These are phyloP conservation scores for Beauveria rudraprayagi DNA, from an alignment of 2,329 filamentous ascomycete genomes.

Conservation along the genomic window DNA sequence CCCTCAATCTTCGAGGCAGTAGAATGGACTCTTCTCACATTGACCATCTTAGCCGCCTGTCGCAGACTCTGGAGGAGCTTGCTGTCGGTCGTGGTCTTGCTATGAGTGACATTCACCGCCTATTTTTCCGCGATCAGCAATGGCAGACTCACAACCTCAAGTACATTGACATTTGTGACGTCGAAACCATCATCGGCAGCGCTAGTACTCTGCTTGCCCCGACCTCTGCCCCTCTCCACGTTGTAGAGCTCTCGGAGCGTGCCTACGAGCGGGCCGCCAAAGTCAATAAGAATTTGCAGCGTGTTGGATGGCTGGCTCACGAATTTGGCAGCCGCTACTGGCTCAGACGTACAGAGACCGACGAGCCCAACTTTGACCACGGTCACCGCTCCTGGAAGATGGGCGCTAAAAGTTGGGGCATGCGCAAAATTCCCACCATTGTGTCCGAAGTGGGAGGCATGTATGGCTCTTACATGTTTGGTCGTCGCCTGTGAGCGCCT, in stretches of 20 bases:
- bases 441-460: slow-evolving; percentile 88
- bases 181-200: slow-evolving; percentile 46
- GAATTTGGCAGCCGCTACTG: slow-evolving; percentile 59
- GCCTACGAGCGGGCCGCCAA: slow-evolving; percentile 58
- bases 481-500: slow-evolving; percentile 41
- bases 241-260: slow-evolving; percentile 66
- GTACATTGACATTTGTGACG: slow-evolving; percentile 69
- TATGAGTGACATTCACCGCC: slow-evolving; percentile 55
- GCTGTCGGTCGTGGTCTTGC: slow-evolving; percentile 62
- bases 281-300: slow-evolving; percentile 49
- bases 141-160: slow-evolving; percentile 51
- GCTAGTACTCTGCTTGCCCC: slow-evolving; percentile 52
- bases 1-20: slow-evolving; percentile 68
- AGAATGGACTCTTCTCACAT: slow-evolving; percentile 60
- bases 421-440: slow-evolving; percentile 86
- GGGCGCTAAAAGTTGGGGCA: slow-evolving; percentile 77
- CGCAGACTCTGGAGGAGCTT: slow-evolving; percentile 66
- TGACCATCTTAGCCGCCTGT: slow-evolving; percentile 53
- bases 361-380: slow-evolving; percentile 27
- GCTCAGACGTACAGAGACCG: slow-evolving; percentile 51
- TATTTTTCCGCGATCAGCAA: slow-evolving; percentile 47
- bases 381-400: slow-evolving; percentile 69
- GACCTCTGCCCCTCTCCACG: slow-evolving; percentile 60
- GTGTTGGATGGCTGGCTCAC: slow-evolving; percentile 61
- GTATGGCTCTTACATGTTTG: slow-evolving; percentile 69